Conservation (phyloP, 352 stramenopile species). For the Phytophthora europaea region DNA sequence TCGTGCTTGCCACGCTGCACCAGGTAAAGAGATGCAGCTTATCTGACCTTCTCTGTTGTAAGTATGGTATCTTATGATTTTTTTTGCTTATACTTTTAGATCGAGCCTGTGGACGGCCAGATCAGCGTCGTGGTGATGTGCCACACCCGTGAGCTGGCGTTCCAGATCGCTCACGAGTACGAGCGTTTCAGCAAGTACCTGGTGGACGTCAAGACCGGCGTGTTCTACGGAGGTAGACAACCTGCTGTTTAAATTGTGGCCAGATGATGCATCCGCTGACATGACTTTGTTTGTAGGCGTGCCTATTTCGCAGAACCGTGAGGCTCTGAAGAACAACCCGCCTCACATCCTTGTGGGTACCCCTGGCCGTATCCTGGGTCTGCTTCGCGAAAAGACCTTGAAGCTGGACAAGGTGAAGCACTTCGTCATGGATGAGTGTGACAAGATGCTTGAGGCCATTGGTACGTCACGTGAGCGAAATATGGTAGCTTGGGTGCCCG, state of each 20-base stretch:
- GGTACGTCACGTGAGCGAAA: conserved; percentile 51
- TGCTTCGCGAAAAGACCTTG: conserved; percentile 96
- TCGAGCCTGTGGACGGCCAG: conserved; percentile 92
- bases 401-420: conserved; percentile 99
- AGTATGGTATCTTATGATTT: conserved; percentile 11
- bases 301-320: conserved; percentile 95
- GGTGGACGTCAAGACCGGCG: conserved; percentile 96
- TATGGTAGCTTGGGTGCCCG: not conserved
- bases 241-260: not conserved
- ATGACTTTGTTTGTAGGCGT: conserved; percentile 67
- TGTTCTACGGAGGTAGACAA: conserved; percentile 96
- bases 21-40: conserved; percentile 78
- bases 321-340: conserved; percentile 97
- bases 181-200: conserved; percentile 99
- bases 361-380: conserved; percentile 94
- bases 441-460: conserved; percentile 99
- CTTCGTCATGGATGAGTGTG: conserved; percentile 99
- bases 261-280: conserved; percentile 10
- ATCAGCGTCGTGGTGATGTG: conserved; percentile 98
- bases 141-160: conserved; percentile 99
- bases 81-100: conserved; percentile 47
- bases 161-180: conserved; percentile 99
- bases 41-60: conserved; percentile 1
- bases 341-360: conserved; percentile 99
- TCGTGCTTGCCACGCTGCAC: conserved; percentile 99